Conservation (phyloP, 495 filamentous ascomycete species). For the Margaritispora aquatica region DNA sequence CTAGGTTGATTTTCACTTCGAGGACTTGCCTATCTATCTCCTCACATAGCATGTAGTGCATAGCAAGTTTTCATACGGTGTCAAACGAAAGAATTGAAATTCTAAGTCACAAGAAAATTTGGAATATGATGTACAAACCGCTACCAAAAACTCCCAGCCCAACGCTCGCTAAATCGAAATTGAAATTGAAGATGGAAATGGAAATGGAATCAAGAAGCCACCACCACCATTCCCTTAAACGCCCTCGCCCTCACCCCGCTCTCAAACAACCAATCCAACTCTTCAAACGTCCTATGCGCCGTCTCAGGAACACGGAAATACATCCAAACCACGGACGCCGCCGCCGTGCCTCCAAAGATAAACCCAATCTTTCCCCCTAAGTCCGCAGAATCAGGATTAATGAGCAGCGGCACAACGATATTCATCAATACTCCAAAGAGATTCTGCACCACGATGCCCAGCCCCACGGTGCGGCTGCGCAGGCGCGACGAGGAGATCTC, state of each 20-base stretch:
- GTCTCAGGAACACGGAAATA: slow-evolving; percentile 73
- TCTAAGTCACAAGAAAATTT: too few species aligned
- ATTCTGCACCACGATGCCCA: slow-evolving; percentile 55
- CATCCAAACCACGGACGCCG: slow-evolving; percentile 40
- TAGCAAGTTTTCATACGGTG: too few species aligned
- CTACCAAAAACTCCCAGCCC: too few species aligned
- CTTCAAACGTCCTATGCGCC: slow-evolving; percentile 59
- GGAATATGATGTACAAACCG: too few species aligned
- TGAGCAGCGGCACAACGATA: slow-evolving; percentile 58
- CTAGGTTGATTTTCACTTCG: too few species aligned
- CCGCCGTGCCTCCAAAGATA: slow-evolving; percentile 53
- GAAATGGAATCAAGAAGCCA: not conserved
- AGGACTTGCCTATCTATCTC: not conserved
- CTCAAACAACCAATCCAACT: slow-evolving; percentile 67
- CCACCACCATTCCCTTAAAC: slow-evolving; percentile 31
- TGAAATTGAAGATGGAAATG: too few species aligned
- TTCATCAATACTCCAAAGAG: slow-evolving; percentile 53
- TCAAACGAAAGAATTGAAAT: too few species aligned
- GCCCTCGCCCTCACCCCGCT: slow-evolving; percentile 55
- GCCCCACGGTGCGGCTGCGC: slow-evolving; percentile 54
- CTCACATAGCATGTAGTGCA: not conserved
- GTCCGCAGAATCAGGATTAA: slow-evolving; percentile 58
- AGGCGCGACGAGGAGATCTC: slow-evolving; percentile 33
- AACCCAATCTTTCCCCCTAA: slow-evolving; percentile 61
- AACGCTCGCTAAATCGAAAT: too few species aligned